These are phyloP conservation scores for Diaporthe longicolla DNA, from an alignment of 2,329 filamentous ascomycete genomes.

Conservation along the genomic window DNA sequence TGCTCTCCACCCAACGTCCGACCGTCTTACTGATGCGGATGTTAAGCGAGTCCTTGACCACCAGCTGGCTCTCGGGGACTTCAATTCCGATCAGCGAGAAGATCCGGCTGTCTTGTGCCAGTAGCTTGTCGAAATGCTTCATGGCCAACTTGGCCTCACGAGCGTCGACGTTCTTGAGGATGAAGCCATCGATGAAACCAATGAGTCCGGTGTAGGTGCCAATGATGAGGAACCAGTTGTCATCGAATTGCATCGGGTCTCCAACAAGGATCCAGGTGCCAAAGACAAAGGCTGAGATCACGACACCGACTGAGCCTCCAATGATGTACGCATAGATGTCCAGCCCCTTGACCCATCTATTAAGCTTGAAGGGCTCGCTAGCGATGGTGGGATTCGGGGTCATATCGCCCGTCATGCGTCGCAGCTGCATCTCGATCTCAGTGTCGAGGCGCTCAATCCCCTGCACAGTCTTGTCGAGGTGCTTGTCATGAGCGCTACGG, in stretches of 20 bases:
- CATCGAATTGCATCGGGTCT: conserved; percentile 55
- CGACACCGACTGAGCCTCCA: conserved; percentile 57
- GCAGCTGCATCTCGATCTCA: conserved; percentile 52
- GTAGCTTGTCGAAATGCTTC: conserved; percentile 47
- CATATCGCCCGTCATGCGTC: conserved; percentile 52
- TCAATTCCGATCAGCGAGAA: conserved; percentile 45
- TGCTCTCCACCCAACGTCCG: conserved; percentile 44
- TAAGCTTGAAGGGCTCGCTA: conserved; percentile 51
- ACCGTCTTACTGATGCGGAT: conserved; percentile 46
- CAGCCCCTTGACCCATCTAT: conserved; percentile 54
- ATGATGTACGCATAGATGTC: conserved; percentile 60
- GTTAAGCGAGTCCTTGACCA: conserved; percentile 40
- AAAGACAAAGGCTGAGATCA: conserved; percentile 54
- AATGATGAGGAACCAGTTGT: conserved; percentile 63
- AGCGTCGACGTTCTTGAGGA: conserved; percentile 59
- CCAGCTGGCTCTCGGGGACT: conserved; percentile 36
- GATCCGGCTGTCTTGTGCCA: conserved; percentile 43
- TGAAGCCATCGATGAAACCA: conserved; percentile 60
- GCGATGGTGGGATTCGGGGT: conserved; percentile 52
- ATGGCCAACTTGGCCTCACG: conserved; percentile 45
- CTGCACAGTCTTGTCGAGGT: conserved; percentile 51
- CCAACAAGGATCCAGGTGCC: conserved; percentile 57
- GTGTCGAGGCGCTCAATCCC: conserved; percentile 53
- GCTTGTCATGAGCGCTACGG: conserved; percentile 53
- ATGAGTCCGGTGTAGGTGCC: conserved; percentile 63